Percentiles rank a stretch among this genome's conserved stretches.
Evolutionary conservation across 495 filamentous ascomycete species (phyloP).

Genomic region (Annulohypoxylon nitens): DNA sequence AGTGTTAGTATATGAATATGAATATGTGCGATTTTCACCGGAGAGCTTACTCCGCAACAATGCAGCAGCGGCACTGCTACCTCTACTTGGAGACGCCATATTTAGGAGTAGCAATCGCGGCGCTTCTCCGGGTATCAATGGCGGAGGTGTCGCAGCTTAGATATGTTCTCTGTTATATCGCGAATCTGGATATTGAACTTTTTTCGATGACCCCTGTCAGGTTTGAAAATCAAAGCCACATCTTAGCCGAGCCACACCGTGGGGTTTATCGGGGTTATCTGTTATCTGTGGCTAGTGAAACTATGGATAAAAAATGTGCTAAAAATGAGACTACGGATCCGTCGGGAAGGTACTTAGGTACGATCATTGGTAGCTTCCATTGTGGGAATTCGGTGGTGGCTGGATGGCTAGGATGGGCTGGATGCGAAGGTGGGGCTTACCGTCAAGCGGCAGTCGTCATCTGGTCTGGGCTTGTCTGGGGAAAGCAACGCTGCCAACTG

Average conservation of each 20-base stretch:
- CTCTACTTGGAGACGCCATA: constrained; percentile 67
- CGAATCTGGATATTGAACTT: constrained; percentile 43
- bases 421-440: constrained; percentile 27
- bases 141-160: constrained; percentile 35
- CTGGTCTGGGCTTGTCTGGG: constrained; percentile 27
- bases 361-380: constrained; percentile 1
- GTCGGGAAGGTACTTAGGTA: constrained; percentile 13
- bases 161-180: constrained; percentile 15
- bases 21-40: constrained; percentile 14
- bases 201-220: constrained; percentile 45
- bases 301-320: neutral
- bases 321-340: constrained; percentile 13
- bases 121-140: constrained; percentile 33
- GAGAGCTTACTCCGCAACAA: constrained; percentile 58
- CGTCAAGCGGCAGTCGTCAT: constrained; percentile 39
- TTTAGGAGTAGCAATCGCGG: constrained; percentile 40
- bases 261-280: neutral
- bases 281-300: constrained; percentile 9
- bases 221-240: constrained; percentile 5
- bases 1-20: constrained; percentile 12
- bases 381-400: constrained; percentile 3
- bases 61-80: constrained; percentile 55
- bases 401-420: neutral
- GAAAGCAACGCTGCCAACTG: neutral
- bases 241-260: constrained; percentile 30